A percentile compares a stretch with the other conserved stretches of the same genome.
These are phyloP conservation scores for Lyophyllum shimeji DNA, from an alignment of 768 basidiomycete species.

Conservation along the genomic window DNA sequence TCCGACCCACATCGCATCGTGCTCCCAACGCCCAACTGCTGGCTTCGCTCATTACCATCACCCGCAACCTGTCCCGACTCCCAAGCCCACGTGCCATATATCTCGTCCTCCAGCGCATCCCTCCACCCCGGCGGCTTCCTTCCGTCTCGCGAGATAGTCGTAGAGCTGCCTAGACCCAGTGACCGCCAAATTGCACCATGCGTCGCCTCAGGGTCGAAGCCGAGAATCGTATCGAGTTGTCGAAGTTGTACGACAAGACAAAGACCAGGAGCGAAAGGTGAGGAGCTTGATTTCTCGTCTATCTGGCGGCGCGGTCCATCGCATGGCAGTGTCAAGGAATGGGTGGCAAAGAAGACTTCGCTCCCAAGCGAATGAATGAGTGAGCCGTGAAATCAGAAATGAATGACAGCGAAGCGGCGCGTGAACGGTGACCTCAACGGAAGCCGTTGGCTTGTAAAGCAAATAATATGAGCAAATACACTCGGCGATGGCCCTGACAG, in stretches of 20 bases:
- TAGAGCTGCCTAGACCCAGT: constrained; percentile 39
- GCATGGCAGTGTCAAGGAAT: constrained; percentile 34
- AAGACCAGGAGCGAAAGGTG: constrained; percentile 64
- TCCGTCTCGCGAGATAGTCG: constrained; percentile 43
- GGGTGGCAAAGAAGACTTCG: neutral
- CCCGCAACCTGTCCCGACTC: constrained; percentile 59
- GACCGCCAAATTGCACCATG: constrained; percentile 36
- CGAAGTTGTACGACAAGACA: constrained; percentile 73
- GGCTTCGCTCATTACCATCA: constrained; percentile 49
- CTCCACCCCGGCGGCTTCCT: constrained; percentile 51
- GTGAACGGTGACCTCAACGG: neutral
- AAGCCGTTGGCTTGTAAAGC: neutral
- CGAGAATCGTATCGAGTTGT: constrained; percentile 54
- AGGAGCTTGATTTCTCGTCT: constrained; percentile 73
- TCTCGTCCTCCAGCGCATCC: constrained; percentile 57
- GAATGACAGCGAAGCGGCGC: neutral
- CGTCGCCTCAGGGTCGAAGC: constrained; percentile 40
- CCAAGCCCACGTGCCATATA: constrained; percentile 73
- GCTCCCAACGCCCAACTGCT: constrained; percentile 37
- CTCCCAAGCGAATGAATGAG: neutral
- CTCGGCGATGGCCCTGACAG: neutral
- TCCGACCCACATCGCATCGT: constrained; percentile 45
- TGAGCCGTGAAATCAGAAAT: neutral
- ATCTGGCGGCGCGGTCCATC: constrained; percentile 66
- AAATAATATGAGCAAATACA: constrained; percentile 1